Conservation (phyloP, 192 early-diverging fungal species). For the Backusella sp. region DNA sequence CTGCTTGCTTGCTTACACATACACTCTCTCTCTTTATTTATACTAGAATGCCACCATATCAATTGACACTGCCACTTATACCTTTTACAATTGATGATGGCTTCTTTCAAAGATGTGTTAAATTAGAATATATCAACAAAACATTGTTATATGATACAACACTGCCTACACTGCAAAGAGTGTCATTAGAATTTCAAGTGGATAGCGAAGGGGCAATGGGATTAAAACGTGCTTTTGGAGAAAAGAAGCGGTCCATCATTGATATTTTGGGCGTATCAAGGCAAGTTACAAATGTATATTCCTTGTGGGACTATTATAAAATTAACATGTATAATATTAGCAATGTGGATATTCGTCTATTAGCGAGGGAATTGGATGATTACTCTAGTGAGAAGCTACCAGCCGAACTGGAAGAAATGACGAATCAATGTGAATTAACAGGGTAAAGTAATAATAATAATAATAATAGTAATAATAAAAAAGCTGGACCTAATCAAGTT, state of each 20-base stretch:
- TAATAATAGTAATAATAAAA: neutral
- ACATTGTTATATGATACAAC: neutral
- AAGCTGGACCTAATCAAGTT: neutral
- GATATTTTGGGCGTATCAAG: conserved; percentile 2
- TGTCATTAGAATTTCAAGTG: conserved; percentile 5
- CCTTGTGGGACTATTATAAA: neutral
- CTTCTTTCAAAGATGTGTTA: neutral
- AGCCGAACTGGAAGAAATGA: neutral
- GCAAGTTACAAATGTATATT: neutral
- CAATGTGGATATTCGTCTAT: conserved; percentile 9
- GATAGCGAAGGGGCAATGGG: neutral
- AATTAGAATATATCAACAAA: conserved; percentile 10
- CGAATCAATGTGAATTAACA: neutral
- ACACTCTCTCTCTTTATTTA: too few relatives aligned
- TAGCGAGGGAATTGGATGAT: neutral
- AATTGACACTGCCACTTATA: conserved; percentile 2
- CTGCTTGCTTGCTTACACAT: neutral
- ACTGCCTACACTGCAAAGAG: neutral
- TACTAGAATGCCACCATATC: conserved; percentile 14
- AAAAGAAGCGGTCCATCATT: neutral
- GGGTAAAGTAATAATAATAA: neutral
- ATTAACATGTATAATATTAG: neutral
- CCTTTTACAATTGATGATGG: neutral
- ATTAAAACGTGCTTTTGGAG: neutral
- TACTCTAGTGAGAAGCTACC: neutral